Evolutionary conservation across 148 eudicot genomes (phyloP).

Genomic region (Camellia granthamiana): DNA sequence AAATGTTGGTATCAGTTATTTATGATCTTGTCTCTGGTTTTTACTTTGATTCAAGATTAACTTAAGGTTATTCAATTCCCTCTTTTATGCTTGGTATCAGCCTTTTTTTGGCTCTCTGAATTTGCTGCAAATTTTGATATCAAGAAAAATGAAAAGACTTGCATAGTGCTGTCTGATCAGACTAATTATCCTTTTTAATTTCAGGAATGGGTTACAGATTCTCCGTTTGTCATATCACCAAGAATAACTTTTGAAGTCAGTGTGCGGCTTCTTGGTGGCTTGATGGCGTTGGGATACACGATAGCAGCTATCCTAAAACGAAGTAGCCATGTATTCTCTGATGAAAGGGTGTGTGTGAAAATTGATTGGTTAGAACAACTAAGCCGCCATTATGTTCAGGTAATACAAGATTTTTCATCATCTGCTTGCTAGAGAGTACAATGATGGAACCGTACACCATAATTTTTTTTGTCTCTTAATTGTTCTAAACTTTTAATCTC

Average conservation of each 20-base stretch:
- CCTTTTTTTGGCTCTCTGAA: not conserved
- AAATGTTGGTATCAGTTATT: not conserved
- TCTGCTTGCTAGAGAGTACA: not conserved
- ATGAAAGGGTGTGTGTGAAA: conserved; percentile 82
- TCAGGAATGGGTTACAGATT: conserved; percentile 95
- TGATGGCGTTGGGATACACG: conserved; percentile 96
- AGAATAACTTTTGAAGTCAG: conserved; percentile 97
- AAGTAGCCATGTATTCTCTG: conserved; percentile 74
- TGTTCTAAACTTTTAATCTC: too few species aligned
- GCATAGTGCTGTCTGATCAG: conserved; percentile 14
- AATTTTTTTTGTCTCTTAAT: not conserved
- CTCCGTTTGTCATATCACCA: conserved; percentile 95
- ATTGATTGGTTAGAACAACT: conserved; percentile 90
- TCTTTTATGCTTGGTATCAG: not conserved
- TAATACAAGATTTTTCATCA: conserved; percentile 22
- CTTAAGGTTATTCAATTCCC: not conserved
- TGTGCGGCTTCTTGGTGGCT: conserved; percentile 95
- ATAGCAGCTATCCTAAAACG: conserved; percentile 91
- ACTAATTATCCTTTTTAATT: conserved; percentile 21
- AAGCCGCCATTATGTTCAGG: conserved; percentile 85
- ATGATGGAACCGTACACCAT: not conserved
- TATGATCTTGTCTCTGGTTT: not conserved
- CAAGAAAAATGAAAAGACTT: not conserved
- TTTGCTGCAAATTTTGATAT: not conserved
- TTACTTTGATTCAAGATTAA: not conserved